Evolutionary conservation across 768 basidiomycete species (phyloP), one percentile per base, ranked within the genome.

Genomic region (Serendipita sp.): DNA sequence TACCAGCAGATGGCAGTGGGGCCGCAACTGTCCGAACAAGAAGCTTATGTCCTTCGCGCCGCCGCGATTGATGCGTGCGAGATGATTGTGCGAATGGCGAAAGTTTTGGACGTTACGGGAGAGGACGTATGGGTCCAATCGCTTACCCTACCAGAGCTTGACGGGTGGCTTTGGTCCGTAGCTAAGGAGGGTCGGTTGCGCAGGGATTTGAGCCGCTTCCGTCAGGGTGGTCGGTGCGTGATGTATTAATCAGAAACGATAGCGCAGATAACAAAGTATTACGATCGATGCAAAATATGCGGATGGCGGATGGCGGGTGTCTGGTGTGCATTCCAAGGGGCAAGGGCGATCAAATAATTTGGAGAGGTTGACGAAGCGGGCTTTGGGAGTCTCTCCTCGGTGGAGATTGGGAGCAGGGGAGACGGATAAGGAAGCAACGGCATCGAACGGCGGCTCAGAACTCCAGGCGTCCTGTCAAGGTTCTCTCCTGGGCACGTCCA

Each of bases 111-210:
- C 34, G 72, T 69, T 62, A n/a, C 8, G 48, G 31, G 10, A 52
- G 55, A 60, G 36, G 72, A 66, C 44, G 63, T 66, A n/a, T 45
- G 70, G 43, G 69, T 87, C 67, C 79, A 74, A 63, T 73, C 76
- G 2, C 76, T 92, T 40, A 81, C 76, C 0, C 73, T 83, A 31
- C 82, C 84, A 3, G 77, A 81, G 50, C 66, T 91, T 65, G 85
- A 91, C 69, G 80, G 79, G 69, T 92, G 88, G 87, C 72, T 91
- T n/a, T 88, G 89, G 87, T 77, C 82, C 36, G 80, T 88, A 3
- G 87, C 87, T 43, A 91, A 92, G 70, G 88, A 89, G 55, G 55
- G 55, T 36, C 55, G 55, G 4, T 60, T 60, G 10, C 27, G 55
- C 23, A 27, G 10, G 4, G 55, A 60, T 34, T 36, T 60, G 55